Conservation (phyloP, 1,284 basidiomycete genomes). For the Ganoderma meredithae region DNA sequence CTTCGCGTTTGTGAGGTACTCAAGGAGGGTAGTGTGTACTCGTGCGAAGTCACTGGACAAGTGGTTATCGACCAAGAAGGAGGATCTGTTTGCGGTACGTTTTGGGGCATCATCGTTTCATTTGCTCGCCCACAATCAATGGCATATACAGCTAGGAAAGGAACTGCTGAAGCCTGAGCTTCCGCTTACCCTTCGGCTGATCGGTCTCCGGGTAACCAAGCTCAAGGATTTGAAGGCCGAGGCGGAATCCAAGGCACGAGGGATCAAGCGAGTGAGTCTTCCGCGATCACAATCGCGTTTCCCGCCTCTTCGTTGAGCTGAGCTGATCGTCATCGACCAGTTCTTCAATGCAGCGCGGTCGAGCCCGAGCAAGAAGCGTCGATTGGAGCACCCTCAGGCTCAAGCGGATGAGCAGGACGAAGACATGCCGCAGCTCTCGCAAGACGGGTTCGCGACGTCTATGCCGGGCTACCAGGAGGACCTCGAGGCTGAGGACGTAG, state of each 20-base stretch:
- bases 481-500: constrained; percentile 44
- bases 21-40: constrained; percentile 68
- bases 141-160: constrained; percentile 67
- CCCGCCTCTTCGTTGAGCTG: too few relatives aligned
- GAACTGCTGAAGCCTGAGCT: constrained; percentile 84
- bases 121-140: too few relatives aligned
- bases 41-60: constrained; percentile 80
- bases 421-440: constrained; percentile 31
- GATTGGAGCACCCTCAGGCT: constrained; percentile 10
- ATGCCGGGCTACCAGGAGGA: constrained; percentile 67
- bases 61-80: constrained; percentile 76
- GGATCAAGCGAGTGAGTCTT: constrained; percentile 68
- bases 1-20: not conserved
- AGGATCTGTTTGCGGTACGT: constrained; percentile 79
- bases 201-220: constrained; percentile 86
- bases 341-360: constrained; percentile 58
- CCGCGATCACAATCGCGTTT: not conserved
- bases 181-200: constrained; percentile 79
- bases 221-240: constrained; percentile 77
- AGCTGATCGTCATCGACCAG: constrained; percentile 43
- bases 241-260: constrained; percentile 51
- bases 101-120: not conserved
- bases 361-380: constrained; percentile 44
- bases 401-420: constrained; percentile 40
- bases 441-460: constrained; percentile 43